Evolutionary conservation across 2,329 filamentous ascomycete species (phyloP).

Genomic region (Epichloe bromicola): DNA sequence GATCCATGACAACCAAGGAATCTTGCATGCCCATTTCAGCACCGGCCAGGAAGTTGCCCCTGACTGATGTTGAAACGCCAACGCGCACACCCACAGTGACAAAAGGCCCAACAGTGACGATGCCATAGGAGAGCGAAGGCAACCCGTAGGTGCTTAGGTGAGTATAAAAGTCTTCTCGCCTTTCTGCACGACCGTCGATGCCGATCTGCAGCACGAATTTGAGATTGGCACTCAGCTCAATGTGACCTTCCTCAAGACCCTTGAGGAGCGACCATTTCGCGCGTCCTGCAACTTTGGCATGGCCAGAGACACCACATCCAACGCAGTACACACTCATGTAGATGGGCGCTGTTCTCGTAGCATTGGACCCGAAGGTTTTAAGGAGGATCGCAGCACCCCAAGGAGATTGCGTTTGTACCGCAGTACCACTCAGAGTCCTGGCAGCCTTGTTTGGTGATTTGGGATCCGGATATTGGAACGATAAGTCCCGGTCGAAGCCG

Average conservation of each 20-base stretch:
- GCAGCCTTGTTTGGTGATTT: neutral
- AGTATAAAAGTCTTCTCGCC: constrained; percentile 9
- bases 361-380: neutral
- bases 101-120: constrained; percentile 14
- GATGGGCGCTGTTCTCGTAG: too few relatives aligned
- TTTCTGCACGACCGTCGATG: constrained; percentile 15
- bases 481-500: constrained; percentile 8
- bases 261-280: constrained; percentile 2
- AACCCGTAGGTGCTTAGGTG: constrained; percentile 14
- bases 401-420: neutral
- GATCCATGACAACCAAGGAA: constrained; percentile 9
- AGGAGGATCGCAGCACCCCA: constrained; percentile 5
- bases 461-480: constrained; percentile 12
- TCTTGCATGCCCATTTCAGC: constrained; percentile 13
- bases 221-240: constrained; percentile 6
- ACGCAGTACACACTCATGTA: constrained; percentile 4
- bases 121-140: constrained; percentile 14
- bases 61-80: constrained; percentile 11
- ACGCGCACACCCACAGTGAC: constrained; percentile 13
- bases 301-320: constrained; percentile 3
- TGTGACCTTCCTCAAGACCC: constrained; percentile 13
- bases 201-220: constrained; percentile 17
- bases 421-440: neutral
- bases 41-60: constrained; percentile 16
- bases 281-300: constrained; percentile 1